Evolutionary conservation across 805 yeast genomes (phyloP).

Genomic region (Pichia scutulata): DNA sequence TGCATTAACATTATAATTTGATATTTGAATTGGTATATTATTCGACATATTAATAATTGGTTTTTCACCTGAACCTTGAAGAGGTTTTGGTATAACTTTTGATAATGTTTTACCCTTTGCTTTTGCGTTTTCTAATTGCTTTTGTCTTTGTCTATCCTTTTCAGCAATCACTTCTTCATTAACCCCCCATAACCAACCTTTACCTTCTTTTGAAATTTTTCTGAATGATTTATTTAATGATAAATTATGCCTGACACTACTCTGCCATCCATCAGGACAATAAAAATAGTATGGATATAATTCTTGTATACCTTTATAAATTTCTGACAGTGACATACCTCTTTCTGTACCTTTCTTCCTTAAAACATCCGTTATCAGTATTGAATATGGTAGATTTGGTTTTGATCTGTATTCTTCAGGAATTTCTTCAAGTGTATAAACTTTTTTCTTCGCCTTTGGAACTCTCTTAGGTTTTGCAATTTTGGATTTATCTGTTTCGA

Average conservation of each 20-base stretch:
- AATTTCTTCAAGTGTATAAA: conserved; percentile 73
- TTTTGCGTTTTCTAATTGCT: conserved; percentile 53
- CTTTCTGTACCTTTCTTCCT: conserved; percentile 55
- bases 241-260: conserved; percentile 83
- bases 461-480: conserved; percentile 34
- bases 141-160: conserved; percentile 60
- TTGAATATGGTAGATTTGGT: conserved; percentile 76
- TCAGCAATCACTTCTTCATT: conserved; percentile 82
- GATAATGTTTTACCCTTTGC: conserved; percentile 14
- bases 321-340: conserved; percentile 79
- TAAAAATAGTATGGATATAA: conserved; percentile 85
- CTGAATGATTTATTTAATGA: conserved; percentile 80
- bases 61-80: background rate
- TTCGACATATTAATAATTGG: background rate
- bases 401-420: conserved; percentile 82
- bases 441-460: conserved; percentile 50
- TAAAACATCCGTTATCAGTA: conserved; percentile 72
- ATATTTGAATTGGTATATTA: background rate
- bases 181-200: conserved; percentile 91
- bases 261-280: conserved; percentile 98
- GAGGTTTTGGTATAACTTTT: background rate
- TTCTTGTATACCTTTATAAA: conserved; percentile 79
- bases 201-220: conserved; percentile 78
- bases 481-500: background rate
- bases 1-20: background rate